phyloP scores from a whole-genome alignment of 2,329 filamentous ascomycete genomes.

The Microdochium nivale region DNA sequence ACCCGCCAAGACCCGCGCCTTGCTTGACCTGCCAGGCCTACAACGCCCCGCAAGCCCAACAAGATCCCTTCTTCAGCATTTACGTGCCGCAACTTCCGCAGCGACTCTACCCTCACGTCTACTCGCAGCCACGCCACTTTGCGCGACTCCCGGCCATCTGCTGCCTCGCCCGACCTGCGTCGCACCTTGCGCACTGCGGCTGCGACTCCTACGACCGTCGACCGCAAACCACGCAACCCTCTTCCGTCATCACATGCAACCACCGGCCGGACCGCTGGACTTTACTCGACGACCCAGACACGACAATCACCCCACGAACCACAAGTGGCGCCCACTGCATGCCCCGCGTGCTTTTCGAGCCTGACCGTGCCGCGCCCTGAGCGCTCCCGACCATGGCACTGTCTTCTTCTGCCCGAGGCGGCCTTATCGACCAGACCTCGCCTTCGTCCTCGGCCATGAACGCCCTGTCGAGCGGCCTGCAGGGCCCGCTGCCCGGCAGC shows the following conservation, averaged over 20 bases:
- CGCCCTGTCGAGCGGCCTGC: background rate
- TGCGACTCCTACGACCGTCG: background rate
- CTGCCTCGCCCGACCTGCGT: background rate
- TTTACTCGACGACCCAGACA: background rate
- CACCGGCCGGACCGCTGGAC: background rate
- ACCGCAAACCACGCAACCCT: background rate
- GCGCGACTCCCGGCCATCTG: background rate
- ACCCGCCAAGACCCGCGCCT: too few relatives aligned
- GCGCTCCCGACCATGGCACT: background rate
- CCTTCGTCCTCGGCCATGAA: background rate
- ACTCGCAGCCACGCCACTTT: background rate
- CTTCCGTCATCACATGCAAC: background rate
- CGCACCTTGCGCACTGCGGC: background rate
- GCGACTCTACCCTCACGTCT: background rate
- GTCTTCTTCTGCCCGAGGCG: background rate
- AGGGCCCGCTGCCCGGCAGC: background rate
- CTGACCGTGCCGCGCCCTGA: background rate
- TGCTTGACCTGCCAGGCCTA: too few relatives aligned
- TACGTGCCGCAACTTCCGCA: background rate
- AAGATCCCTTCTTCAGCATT: background rate
- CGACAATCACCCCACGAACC: background rate
- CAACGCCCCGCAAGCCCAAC: too few relatives aligned
- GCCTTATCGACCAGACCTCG: background rate
- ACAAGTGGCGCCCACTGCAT: background rate
- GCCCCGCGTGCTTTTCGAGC: background rate